These are phyloP conservation scores for Gastrolobium villosum DNA, from an alignment of 306 rosid species.

Conservation along the genomic window DNA sequence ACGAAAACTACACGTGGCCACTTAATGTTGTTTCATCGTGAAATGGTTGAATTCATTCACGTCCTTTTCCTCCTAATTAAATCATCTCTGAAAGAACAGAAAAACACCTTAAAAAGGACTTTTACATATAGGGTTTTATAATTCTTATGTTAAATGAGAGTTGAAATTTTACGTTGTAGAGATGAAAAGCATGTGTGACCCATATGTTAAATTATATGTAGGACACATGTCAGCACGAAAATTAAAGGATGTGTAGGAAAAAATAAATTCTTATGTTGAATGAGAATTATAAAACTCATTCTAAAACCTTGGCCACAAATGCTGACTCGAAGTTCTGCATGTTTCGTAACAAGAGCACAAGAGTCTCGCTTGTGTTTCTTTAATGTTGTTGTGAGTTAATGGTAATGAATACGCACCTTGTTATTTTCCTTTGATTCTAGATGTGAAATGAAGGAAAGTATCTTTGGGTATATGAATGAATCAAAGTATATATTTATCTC, in stretches of 20 bases:
- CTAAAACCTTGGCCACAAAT: slow-evolving; percentile 43
- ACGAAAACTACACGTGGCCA: neutral
- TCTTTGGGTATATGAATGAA: slow-evolving; percentile 1
- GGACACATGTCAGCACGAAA: too few relatives aligned
- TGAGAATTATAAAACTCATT: too few relatives aligned
- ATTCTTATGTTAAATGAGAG: too few relatives aligned
- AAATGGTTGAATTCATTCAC: slow-evolving; percentile 35
- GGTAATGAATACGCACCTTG: neutral
- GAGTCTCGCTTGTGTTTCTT: slow-evolving; percentile 42
- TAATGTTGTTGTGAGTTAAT: slow-evolving; percentile 22
- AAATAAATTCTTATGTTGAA: too few relatives aligned
- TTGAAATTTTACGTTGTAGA: too few relatives aligned
- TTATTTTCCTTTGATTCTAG: neutral
- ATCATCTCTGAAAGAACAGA: neutral
- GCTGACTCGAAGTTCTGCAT: slow-evolving; percentile 40
- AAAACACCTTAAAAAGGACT: slow-evolving; percentile 17
- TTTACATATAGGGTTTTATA: too few relatives aligned
- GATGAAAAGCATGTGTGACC: too few relatives aligned
- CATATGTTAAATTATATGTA: too few relatives aligned
- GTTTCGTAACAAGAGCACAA: slow-evolving; percentile 28
- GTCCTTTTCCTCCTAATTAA: slow-evolving; percentile 36
- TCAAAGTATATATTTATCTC: neutral
- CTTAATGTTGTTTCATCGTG: neutral
- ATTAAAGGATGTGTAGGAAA: too few relatives aligned
- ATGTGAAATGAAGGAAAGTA: neutral